Conservation (phyloP, 805 yeast species). For the Nakazawaea ambrosiae region DNA sequence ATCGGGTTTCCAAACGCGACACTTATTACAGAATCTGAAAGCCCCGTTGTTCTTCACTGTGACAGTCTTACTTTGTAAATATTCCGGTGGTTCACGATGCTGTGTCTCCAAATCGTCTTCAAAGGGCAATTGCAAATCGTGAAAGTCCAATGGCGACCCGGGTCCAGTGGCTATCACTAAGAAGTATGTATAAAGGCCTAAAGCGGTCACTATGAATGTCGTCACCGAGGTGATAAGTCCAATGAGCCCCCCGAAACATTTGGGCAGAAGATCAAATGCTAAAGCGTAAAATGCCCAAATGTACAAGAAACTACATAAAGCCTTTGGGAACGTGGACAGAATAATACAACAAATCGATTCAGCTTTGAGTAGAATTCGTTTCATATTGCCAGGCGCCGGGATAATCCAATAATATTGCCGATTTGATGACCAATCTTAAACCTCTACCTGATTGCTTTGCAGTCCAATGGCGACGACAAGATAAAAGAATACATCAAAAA, state of each 20-base stretch:
- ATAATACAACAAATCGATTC: slow-evolving; percentile 27
- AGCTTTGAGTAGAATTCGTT: too few species aligned
- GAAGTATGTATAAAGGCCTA: slow-evolving; percentile 45
- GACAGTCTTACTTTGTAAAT: slow-evolving; percentile 31
- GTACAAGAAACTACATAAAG: slow-evolving; percentile 32
- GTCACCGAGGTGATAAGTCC: slow-evolving; percentile 17
- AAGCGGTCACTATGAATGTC: slow-evolving; percentile 23
- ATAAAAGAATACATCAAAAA: too few species aligned
- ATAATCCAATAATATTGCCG: too few species aligned
- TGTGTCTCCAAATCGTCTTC: slow-evolving; percentile 9
- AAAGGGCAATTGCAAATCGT: slow-evolving; percentile 28
- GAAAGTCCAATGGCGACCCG: slow-evolving; percentile 59
- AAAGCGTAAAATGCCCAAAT: slow-evolving; percentile 43
- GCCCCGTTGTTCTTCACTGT: slow-evolving; percentile 53
- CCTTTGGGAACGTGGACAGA: slow-evolving; percentile 42
- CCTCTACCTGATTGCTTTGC: too few species aligned
- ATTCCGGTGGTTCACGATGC: slow-evolving; percentile 31
- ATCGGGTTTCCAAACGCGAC: slow-evolving; percentile 55
- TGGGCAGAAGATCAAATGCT: slow-evolving; percentile 21
- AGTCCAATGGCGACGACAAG: too few species aligned
- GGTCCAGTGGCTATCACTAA: slow-evolving; percentile 47
- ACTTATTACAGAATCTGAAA: slow-evolving; percentile 49
- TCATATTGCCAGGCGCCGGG: too few species aligned
- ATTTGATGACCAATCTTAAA: too few species aligned
- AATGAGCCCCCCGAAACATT: slow-evolving; percentile 12